These are phyloP conservation scores for Salix purpurea DNA, from an alignment of 345 rosid species.

Conservation along the genomic window DNA sequence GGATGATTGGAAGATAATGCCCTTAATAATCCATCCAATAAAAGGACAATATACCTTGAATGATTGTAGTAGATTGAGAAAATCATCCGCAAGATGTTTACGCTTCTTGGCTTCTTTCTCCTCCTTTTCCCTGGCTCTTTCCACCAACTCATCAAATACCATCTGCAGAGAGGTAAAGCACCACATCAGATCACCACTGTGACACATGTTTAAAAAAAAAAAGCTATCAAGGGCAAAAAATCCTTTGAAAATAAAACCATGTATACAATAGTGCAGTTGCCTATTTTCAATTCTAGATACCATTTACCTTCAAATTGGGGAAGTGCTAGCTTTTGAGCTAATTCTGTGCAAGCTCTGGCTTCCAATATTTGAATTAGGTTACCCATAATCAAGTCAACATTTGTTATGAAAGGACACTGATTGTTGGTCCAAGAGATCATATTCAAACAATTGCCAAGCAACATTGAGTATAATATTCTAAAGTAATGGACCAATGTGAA, in stretches of 20 bases:
- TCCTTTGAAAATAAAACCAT: neutral
- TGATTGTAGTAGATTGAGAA: slow-evolving; percentile 36
- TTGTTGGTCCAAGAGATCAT: neutral
- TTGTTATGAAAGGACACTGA: neutral
- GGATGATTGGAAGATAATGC: slow-evolving; percentile 16
- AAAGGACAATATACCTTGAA: slow-evolving; percentile 31
- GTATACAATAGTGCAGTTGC: neutral
- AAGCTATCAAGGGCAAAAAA: neutral
- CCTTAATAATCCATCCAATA: neutral
- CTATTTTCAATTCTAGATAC: neutral
- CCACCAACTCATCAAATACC: slow-evolving; percentile 73
- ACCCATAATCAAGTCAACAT: no score
- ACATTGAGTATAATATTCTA: neutral
- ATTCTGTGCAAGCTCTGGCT: neutral
- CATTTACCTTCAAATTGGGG: neutral
- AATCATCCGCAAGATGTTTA: slow-evolving; percentile 58
- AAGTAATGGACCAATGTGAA: no score
- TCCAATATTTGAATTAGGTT: no score
- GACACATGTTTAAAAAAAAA: neutral
- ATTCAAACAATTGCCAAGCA: neutral
- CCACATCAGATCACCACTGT: slow-evolving; percentile 11
- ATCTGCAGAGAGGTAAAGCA: slow-evolving; percentile 40
- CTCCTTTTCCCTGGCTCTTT: slow-evolving; percentile 77
- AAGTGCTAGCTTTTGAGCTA: neutral
- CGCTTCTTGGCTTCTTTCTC: slow-evolving; percentile 85